A percentile compares a stretch with the other conserved stretches of the same genome.
Conservation (phyloP, 352 stramenopile genomes). For the Plasmopara viticola region DNA sequence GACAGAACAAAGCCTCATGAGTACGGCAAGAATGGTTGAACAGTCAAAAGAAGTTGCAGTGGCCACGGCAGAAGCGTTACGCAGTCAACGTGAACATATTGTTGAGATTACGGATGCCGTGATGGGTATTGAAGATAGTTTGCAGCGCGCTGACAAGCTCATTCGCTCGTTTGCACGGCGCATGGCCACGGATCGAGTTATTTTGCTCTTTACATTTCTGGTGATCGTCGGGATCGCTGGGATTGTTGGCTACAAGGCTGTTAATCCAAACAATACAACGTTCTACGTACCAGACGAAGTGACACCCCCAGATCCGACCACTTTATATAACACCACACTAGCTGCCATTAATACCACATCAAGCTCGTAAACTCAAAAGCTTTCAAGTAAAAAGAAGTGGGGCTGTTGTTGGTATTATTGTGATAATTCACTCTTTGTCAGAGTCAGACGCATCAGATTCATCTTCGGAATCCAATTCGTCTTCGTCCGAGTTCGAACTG, state of each 20-base stretch:
- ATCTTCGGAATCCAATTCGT: constrained; percentile 4
- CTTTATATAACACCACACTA: constrained; percentile 73
- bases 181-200: constrained; percentile 80
- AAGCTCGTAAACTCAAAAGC: constrained; percentile 16
- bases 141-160: constrained; percentile 74
- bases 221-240: constrained; percentile 73
- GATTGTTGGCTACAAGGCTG: constrained; percentile 81
- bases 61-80: constrained; percentile 70
- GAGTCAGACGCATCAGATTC: constrained; percentile 21
- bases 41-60: constrained; percentile 75
- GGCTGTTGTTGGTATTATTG: not conserved
- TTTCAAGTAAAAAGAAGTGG: too few relatives aligned
- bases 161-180: constrained; percentile 73
- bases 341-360: constrained; percentile 51
- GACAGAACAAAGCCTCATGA: constrained; percentile 79
- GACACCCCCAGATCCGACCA: constrained; percentile 65
- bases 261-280: constrained; percentile 65
- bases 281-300: constrained; percentile 85
- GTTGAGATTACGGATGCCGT: constrained; percentile 85
- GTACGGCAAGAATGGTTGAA: constrained; percentile 83
- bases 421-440: constrained; percentile 9
- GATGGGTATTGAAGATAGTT: constrained; percentile 78
- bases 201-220: constrained; percentile 72
- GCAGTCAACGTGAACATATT: constrained; percentile 79
- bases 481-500: constrained; percentile 15